phyloP scores from a whole-genome alignment of 768 basidiomycete species.

The Pilatotrama ljubarskyi region DNA sequence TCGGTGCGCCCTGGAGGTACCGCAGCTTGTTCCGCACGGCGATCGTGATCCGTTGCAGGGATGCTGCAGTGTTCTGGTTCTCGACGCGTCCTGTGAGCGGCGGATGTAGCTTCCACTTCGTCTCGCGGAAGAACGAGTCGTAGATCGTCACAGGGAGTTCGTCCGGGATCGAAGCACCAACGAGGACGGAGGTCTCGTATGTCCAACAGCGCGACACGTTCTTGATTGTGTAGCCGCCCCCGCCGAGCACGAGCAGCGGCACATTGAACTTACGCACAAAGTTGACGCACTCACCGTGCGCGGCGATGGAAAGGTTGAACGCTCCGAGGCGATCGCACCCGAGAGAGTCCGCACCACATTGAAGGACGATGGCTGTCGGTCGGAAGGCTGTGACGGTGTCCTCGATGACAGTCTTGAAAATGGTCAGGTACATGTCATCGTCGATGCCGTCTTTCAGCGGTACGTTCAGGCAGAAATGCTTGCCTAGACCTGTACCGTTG shows the following conservation, averaged over 20 bases:
- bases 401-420: constrained; percentile 96
- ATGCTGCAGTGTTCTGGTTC: constrained; percentile 84
- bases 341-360: constrained; percentile 96
- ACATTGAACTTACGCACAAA: constrained; percentile 93
- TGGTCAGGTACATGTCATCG: constrained; percentile 93
- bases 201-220: constrained; percentile 99
- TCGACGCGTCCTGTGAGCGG: constrained; percentile 89
- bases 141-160: constrained; percentile 88
- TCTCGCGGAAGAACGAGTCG: constrained; percentile 90
- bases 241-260: constrained; percentile 88
- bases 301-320: constrained; percentile 96
- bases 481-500: constrained; percentile 83
- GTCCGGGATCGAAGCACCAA: constrained; percentile 81
- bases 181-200: constrained; percentile 93
- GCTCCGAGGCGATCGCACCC: constrained; percentile 94
- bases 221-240: constrained; percentile 95
- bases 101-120: constrained; percentile 90
- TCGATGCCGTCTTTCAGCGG: constrained; percentile 95
- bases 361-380: constrained; percentile 88
- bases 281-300: constrained; percentile 97
- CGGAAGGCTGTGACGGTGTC: constrained; percentile 89
- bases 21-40: constrained; percentile 85
- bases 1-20: constrained; percentile 94
- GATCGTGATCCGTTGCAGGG: constrained; percentile 85
- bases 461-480: constrained; percentile 94